A percentile compares a stretch with the other conserved stretches of the same genome.
phyloP scores from a whole-genome alignment of 2,329 filamentous ascomycete species.

The Cladorrhinum sp. region DNA sequence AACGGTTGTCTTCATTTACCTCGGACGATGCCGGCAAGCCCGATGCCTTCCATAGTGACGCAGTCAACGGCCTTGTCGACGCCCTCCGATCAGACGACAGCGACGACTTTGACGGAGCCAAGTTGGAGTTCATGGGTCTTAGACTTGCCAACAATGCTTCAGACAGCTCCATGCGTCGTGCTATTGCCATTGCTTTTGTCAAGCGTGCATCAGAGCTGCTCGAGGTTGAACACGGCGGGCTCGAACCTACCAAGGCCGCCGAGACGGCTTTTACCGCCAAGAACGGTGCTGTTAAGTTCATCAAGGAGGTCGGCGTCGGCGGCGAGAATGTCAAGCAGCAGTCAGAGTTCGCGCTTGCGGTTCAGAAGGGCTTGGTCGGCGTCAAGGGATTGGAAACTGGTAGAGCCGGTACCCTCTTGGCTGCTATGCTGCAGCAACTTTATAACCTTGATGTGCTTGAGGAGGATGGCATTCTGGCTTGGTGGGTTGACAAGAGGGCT shows the following conservation, averaged over 20 bases:
- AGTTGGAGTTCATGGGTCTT: constrained; percentile 90
- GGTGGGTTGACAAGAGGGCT: constrained; percentile 78
- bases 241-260: constrained; percentile 63
- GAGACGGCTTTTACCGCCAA: constrained; percentile 56
- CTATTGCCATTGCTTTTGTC: constrained; percentile 81
- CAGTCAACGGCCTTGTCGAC: constrained; percentile 81
- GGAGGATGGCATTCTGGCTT: constrained; percentile 81
- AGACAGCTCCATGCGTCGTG: constrained; percentile 81
- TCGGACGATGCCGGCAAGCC: constrained; percentile 59
- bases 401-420: constrained; percentile 61
- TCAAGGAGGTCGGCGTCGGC: constrained; percentile 58
- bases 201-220: constrained; percentile 72
- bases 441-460: constrained; percentile 83
- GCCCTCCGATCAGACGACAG: constrained; percentile 70
- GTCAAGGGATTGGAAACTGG: constrained; percentile 54
- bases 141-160: constrained; percentile 88
- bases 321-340: constrained; percentile 71
- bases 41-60: constrained; percentile 77
- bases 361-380: constrained; percentile 75
- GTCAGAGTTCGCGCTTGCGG: constrained; percentile 75
- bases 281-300: constrained; percentile 52
- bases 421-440: constrained; percentile 77
- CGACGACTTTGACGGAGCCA: constrained; percentile 74
- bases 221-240: constrained; percentile 45
- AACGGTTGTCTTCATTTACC: constrained; percentile 62